Base-by-base conservation (phyloP, 2,329 filamentous ascomycete species). In the Ilyonectria mors-panacis region DNA sequence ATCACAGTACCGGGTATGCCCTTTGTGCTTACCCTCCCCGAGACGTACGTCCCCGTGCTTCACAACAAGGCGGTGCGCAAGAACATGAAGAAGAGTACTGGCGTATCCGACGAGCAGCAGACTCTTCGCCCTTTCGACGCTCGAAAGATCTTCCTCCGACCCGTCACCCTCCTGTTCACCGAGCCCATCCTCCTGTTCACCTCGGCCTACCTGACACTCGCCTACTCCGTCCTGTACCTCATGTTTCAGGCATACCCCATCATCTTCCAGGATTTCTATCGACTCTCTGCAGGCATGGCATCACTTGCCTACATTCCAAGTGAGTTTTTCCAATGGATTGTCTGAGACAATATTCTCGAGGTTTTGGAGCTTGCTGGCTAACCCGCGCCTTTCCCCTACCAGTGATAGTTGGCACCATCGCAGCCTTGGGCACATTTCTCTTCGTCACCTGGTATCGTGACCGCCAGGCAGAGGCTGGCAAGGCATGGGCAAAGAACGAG, bases 141-240 rank as follows among this genome's bases (percentile, higher is more conserved):
- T 2, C 78, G 86, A 62, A 83, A 82, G 70, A 84, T 83, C 51
- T 82, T 86, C n/a, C 75, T 88, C 2, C 81, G 86, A 0, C 86
- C 86, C 0, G 83, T 85, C 77, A 78, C 81, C 6, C 75, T 88
- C 9, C 78, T 88, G 4, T 79, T 86, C 62, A 78, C 78, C 8
- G 85, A 87, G 68, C 86, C 85, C 0, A 87, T 88, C 45, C 83
- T 88, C 17, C 73, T 86, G 2, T 75, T 83, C 1, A 81, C 86
- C 6, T 84, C 83, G 2, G 72, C 80, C 0, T 87, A 87, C 70
- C 81, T 87, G 67, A 82, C 85, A 1, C 82, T 88, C 59, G 80
- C 84, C 3, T 88, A 87, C 66, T 83, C 85, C 19, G 83, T 85
- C 6, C 78, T 87, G 33, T 88, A 87, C 69, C 85, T 87, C 76